Percentiles rank a stretch among this genome's conserved stretches.
Conservation (phyloP, 441 rosid genomes). For the Adansonia gregorii region DNA sequence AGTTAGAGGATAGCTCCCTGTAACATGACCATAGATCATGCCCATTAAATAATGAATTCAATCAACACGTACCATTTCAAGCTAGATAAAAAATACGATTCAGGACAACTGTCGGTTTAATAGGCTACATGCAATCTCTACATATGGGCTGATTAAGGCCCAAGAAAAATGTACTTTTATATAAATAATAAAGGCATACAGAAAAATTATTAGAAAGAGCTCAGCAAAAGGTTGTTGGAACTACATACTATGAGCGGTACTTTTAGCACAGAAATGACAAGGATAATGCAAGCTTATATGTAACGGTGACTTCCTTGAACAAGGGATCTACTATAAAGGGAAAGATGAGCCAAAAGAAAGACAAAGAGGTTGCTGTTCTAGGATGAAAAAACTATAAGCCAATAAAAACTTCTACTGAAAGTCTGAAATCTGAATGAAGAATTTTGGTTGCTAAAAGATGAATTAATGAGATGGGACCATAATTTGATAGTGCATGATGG, state of each 20-base stretch:
- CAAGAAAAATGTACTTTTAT: neutral
- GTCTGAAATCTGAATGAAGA: neutral
- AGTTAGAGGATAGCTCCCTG: constrained; percentile 59
- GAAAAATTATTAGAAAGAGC: neutral
- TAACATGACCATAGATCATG: constrained; percentile 24
- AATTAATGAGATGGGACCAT: neutral
- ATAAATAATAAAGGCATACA: neutral
- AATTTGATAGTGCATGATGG: neutral
- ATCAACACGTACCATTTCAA: neutral
- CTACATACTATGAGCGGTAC: neutral
- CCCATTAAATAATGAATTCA: neutral
- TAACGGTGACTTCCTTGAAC: neutral
- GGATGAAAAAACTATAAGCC: neutral
- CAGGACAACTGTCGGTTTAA: neutral
- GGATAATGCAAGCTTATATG: neutral
- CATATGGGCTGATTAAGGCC: neutral
- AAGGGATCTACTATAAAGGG: neutral
- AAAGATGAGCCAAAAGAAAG: constrained; percentile 9
- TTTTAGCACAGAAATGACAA: constrained; percentile 9
- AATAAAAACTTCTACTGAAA: neutral
- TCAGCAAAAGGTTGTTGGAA: neutral
- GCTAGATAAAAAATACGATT: neutral
- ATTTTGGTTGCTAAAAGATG: neutral
- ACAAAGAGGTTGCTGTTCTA: neutral
- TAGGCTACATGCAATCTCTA: neutral